Conservation (phyloP, 2,329 filamentous ascomycete species). For the Macrophomina tecta region DNA sequence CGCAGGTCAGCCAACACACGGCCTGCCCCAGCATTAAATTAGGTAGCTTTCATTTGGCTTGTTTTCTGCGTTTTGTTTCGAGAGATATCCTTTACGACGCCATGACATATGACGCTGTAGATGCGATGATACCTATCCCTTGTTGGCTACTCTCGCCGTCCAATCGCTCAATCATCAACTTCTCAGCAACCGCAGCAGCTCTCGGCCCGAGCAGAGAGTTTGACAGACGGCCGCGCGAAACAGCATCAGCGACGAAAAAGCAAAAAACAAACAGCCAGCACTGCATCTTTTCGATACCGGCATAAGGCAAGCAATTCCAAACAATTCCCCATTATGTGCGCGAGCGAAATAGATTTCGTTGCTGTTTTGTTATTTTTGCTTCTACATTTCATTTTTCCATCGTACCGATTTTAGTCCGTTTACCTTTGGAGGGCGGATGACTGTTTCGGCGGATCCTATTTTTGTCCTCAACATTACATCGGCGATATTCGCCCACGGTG, state of each 20-base stretch:
- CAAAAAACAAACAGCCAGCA: slow-evolving; percentile 5
- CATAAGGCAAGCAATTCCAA: slow-evolving; percentile 4
- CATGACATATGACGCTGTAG: slow-evolving; percentile 48
- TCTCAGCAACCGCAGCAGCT: slow-evolving; percentile 16
- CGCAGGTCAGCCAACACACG: neutral
- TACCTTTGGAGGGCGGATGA: neutral
- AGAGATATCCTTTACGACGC: slow-evolving; percentile 36
- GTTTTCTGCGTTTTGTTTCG: slow-evolving; percentile 23
- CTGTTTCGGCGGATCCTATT: neutral
- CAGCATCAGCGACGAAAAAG: slow-evolving; percentile 16
- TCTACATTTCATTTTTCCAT: neutral
- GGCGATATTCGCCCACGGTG: neutral
- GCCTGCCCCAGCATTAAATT: slow-evolving; percentile 28
- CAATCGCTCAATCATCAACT: slow-evolving; percentile 23
- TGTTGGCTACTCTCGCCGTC: slow-evolving; percentile 25
- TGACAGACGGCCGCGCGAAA: neutral
- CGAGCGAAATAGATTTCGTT: slow-evolving; percentile 16
- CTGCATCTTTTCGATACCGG: neutral
- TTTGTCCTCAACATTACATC: neutral
- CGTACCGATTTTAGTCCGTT: neutral
- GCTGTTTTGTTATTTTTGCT: neutral
- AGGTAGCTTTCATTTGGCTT: slow-evolving; percentile 21
- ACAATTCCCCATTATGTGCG: neutral
- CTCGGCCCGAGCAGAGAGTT: slow-evolving; percentile 2
- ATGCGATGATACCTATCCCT: slow-evolving; percentile 33